These are phyloP conservation scores for Suillus weaverae DNA, from an alignment of 768 basidiomycete species.

Conservation along the genomic window DNA sequence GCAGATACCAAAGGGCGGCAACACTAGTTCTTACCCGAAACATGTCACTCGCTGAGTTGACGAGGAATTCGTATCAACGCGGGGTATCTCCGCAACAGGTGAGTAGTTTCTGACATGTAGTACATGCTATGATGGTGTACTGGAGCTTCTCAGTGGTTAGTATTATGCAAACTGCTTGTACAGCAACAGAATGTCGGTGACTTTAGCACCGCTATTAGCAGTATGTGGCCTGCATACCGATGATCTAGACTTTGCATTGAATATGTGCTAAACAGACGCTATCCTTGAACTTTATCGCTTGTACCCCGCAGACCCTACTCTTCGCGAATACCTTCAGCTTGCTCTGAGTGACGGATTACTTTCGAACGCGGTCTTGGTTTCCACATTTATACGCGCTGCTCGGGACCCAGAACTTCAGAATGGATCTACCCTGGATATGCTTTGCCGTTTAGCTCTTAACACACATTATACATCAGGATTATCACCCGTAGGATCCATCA, in stretches of 20 bases:
- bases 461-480: slow-evolving; percentile 60
- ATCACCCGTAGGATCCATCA: slow-evolving; percentile 53
- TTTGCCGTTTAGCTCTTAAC: slow-evolving; percentile 67
- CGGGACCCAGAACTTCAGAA: slow-evolving; percentile 64
- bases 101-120: slow-evolving; percentile 19
- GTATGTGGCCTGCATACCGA: slow-evolving; percentile 33
- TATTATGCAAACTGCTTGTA: slow-evolving; percentile 60
- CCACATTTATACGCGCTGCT: slow-evolving; percentile 66
- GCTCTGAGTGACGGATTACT: slow-evolving; percentile 59
- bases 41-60: slow-evolving; percentile 72
- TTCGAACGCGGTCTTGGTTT: slow-evolving; percentile 58
- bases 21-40: neutral
- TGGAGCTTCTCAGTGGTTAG: slow-evolving; percentile 56
- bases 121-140: neutral
- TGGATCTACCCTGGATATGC: slow-evolving; percentile 64
- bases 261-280: slow-evolving; percentile 50
- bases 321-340: slow-evolving; percentile 64
- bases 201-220: slow-evolving; percentile 59
- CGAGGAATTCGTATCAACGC: slow-evolving; percentile 72
- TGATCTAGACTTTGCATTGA: slow-evolving; percentile 7
- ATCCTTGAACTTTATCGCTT: slow-evolving; percentile 64
- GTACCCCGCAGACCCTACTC: slow-evolving; percentile 67
- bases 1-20: neutral
- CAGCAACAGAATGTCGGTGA: slow-evolving; percentile 46
- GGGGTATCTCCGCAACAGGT: slow-evolving; percentile 68